Conservation (phyloP, 768 basidiomycete species). For the Phanerochaete carnosa region DNA sequence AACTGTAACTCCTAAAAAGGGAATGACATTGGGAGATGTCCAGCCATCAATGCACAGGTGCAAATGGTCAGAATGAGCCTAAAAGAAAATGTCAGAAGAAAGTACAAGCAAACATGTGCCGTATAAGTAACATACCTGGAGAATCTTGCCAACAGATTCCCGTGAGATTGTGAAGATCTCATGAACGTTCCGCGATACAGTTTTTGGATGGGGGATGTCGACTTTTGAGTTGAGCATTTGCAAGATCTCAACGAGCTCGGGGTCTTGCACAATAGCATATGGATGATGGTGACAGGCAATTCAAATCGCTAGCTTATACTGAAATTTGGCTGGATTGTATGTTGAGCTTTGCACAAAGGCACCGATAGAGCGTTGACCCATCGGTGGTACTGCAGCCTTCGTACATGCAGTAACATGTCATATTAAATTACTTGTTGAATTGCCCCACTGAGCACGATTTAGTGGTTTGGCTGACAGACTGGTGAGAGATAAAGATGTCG, state of each 20-base stretch:
- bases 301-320: not conserved
- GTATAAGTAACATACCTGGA: not conserved
- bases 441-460: conserved; percentile 4
- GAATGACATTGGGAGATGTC: conserved; percentile 26
- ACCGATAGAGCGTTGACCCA: not conserved
- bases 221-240: conserved; percentile 3
- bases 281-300: not conserved
- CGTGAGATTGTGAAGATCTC: not conserved
- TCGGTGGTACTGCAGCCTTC: not conserved
- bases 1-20: conserved; percentile 25
- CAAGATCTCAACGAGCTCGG: not conserved
- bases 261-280: conserved; percentile 6
- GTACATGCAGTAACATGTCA: conserved; percentile 2
- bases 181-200: not conserved
- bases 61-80: conserved; percentile 14
- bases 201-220: conserved; percentile 1
- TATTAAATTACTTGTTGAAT: conserved; percentile 8
- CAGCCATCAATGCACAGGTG: conserved; percentile 28
- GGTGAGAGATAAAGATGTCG: too few relatives aligned
- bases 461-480: too few relatives aligned
- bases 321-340: not conserved
- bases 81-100: too few relatives aligned
- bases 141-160: not conserved
- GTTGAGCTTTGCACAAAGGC: not conserved
- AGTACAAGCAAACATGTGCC: too few relatives aligned